Evolutionary conservation across 345 rosid genomes (phyloP).

Genomic region (Hevea brasiliensis): DNA sequence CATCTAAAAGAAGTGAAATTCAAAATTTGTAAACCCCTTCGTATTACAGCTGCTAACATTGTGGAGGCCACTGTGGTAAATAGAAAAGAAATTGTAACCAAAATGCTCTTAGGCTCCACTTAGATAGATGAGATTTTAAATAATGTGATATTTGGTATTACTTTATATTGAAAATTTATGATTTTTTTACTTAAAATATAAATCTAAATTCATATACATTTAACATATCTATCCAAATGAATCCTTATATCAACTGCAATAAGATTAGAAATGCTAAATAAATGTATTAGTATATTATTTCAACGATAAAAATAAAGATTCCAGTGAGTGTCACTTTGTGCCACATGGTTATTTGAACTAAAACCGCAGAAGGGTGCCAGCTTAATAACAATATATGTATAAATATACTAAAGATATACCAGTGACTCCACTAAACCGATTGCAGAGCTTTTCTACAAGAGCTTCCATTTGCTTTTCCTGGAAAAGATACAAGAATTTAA

Average conservation of each 20-base stretch:
- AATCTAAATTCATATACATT: too few relatives aligned
- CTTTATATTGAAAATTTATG: too few relatives aligned
- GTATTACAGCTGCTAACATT: not conserved
- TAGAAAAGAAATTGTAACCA: not conserved
- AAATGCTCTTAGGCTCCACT: not conserved
- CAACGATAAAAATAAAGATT: not conserved
- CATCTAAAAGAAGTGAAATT: not conserved
- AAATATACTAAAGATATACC: conserved; percentile 43
- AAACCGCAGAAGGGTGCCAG: not conserved
- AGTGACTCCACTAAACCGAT: conserved; percentile 86
- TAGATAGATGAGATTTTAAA: too few relatives aligned
- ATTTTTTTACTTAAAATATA: too few relatives aligned
- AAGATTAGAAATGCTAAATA: not conserved
- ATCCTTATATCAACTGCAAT: too few relatives aligned
- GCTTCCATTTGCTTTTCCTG: conserved; percentile 99
- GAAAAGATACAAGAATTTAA: conserved; percentile 20
- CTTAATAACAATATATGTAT: not conserved
- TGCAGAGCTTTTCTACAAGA: conserved; percentile 97
- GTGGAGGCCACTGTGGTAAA: not conserved
- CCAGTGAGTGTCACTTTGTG: not conserved
- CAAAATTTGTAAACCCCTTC: not conserved
- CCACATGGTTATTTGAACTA: not conserved
- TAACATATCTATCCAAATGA: too few relatives aligned
- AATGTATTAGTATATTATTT: not conserved
- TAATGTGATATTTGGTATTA: too few relatives aligned